Evolutionary conservation across 129 eudicot genomes (phyloP).

Genomic region (Artemisia tridentata): DNA sequence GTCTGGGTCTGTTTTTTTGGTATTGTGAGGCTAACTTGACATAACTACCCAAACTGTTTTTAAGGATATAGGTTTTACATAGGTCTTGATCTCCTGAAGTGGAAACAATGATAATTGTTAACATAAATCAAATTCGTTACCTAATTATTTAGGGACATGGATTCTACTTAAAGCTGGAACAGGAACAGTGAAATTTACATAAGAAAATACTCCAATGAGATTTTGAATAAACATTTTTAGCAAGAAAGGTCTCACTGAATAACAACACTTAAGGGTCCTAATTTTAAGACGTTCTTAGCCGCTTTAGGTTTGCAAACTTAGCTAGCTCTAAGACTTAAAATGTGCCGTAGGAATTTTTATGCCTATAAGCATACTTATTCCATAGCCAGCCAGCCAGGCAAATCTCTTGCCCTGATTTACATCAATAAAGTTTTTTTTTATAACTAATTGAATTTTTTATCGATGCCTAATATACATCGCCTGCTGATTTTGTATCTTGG

Average conservation of each 20-base stretch:
- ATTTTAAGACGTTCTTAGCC: neutral
- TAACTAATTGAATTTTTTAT: neutral
- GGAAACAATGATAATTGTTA: slow-evolving; percentile 1
- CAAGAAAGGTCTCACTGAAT: too few species aligned
- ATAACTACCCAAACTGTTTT: neutral
- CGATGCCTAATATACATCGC: neutral
- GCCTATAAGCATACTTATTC: neutral
- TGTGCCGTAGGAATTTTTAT: neutral
- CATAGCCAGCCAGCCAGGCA: neutral
- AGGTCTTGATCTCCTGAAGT: neutral
- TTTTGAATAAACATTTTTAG: too few species aligned
- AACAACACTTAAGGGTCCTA: too few species aligned
- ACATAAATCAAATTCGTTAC: slow-evolving; percentile 1
- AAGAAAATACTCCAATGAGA: too few species aligned
- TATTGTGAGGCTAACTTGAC: slow-evolving; percentile 2
- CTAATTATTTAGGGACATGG: neutral
- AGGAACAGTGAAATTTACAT: too few species aligned
- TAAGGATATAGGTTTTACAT: slow-evolving; percentile 1
- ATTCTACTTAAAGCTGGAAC: too few species aligned
- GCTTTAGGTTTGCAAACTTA: neutral
- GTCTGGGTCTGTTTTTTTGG: neutral
- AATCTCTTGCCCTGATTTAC: neutral
- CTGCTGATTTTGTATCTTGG: neutral
- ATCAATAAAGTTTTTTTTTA: neutral
- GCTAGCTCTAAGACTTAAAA: neutral